These are phyloP conservation scores for Galium porrigens DNA, from an alignment of 305 asterid genomes.

Conservation along the genomic window DNA sequence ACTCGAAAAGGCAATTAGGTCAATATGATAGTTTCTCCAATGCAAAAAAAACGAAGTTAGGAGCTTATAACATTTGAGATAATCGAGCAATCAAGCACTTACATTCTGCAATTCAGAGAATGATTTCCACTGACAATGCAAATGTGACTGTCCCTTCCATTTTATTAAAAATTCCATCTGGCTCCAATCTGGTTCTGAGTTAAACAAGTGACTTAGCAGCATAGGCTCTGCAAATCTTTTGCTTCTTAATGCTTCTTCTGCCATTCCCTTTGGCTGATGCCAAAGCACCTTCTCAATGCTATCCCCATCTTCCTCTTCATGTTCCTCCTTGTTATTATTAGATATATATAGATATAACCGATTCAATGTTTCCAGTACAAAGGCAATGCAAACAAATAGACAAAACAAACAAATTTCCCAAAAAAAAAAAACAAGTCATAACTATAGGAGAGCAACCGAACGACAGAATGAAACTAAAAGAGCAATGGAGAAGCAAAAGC, in stretches of 20 bases:
- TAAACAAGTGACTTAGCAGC: constrained; percentile 63
- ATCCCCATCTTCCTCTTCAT: constrained; percentile 86
- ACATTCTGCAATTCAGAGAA: constrained; percentile 86
- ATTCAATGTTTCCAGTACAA: neutral
- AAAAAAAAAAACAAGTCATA: neutral
- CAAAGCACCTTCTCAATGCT: constrained; percentile 89
- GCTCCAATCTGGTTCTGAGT: constrained; percentile 76
- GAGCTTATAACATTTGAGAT: neutral
- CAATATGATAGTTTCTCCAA: constrained; percentile 5
- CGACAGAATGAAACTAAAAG: neutral
- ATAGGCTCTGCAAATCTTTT: constrained; percentile 63
- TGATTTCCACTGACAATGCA: constrained; percentile 96
- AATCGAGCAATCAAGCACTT: constrained; percentile 23
- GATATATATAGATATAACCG: constrained; percentile 16
- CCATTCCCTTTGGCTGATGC: constrained; percentile 97
- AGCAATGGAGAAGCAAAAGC: neutral
- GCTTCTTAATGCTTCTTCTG: constrained; percentile 82
- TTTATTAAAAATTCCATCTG: constrained; percentile 79
- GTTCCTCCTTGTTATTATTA: constrained; percentile 50
- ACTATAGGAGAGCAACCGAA: neutral
- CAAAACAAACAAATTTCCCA: too few relatives aligned
- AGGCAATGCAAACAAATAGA: neutral
- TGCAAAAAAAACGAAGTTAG: neutral
- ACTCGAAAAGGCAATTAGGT: neutral
- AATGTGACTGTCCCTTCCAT: constrained; percentile 99